Evolutionary conservation across 176 grass and related monocot species (phyloP).

Genomic region (Oryza punctata): DNA sequence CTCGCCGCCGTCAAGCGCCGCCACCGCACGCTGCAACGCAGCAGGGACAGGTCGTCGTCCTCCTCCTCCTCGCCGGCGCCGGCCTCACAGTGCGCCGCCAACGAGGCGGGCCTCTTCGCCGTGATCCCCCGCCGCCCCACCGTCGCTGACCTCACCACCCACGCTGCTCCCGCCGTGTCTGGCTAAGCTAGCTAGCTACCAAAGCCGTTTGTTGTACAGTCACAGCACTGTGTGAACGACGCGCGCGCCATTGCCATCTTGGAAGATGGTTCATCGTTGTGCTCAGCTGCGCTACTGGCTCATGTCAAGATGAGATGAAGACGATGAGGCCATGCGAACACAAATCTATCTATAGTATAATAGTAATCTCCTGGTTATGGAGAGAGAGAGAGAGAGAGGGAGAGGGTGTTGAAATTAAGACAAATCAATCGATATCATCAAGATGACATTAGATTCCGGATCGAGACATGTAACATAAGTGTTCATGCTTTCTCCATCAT

Average conservation of each 20-base stretch:
- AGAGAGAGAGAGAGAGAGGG: neutral
- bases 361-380: neutral
- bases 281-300: neutral
- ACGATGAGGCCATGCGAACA: neutral
- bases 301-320: neutral
- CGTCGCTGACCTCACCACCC: constrained; percentile 31
- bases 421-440: neutral
- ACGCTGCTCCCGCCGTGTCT: constrained; percentile 18
- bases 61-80: neutral
- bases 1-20: constrained; percentile 42
- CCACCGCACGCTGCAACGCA: constrained; percentile 19
- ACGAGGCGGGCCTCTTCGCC: neutral
- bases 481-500: too few species aligned
- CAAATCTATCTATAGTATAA: neutral
- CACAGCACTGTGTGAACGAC: neutral
- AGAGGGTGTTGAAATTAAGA: too few species aligned
- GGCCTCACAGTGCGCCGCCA: neutral
- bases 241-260: neutral
- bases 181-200: neutral
- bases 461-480: neutral
- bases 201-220: too few species aligned
- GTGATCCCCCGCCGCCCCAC: constrained; percentile 32
- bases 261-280: neutral
- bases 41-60: neutral
- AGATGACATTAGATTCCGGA: neutral